Evolutionary conservation across 2,329 filamentous ascomycete species (phyloP).

Genomic region (Drechslerella dactyloides): DNA sequence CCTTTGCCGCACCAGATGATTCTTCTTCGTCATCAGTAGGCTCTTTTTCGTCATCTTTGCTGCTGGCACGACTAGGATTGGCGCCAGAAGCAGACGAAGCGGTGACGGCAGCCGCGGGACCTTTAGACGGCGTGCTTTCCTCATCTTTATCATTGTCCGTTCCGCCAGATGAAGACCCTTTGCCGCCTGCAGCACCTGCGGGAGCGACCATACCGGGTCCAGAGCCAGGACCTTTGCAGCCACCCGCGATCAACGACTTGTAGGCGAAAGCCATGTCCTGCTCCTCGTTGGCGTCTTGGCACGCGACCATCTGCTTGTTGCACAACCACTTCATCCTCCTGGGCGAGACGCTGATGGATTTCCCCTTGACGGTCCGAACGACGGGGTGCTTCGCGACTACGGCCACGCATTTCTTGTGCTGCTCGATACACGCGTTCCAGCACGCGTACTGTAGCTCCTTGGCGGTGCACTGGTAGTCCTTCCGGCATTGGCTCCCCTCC

Average conservation of each 20-base stretch:
- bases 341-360: not conserved
- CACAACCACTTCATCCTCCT: not conserved
- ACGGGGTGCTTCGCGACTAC: not conserved
- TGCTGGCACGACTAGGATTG: not conserved
- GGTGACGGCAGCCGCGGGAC: not conserved
- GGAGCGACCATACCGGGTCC: not conserved
- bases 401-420: slow-evolving; percentile 7
- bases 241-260: no score
- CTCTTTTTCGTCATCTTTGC: not conserved
- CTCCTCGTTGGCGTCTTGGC: not conserved
- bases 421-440: slow-evolving; percentile 35
- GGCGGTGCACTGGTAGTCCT: slow-evolving; percentile 15
- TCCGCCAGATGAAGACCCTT: not conserved
- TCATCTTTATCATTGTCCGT: slow-evolving; percentile 3
- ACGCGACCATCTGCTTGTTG: not conserved
- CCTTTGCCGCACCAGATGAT: not conserved
- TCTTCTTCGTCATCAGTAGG: not conserved
- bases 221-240: not conserved
- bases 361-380: not conserved
- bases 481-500: slow-evolving; percentile 7
- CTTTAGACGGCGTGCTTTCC: not conserved
- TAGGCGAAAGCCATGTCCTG: no score
- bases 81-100: not conserved
- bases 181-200: not conserved
- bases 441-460: slow-evolving; percentile 25